A percentile compares a stretch with the other conserved stretches of the same genome.
phyloP scores from a whole-genome alignment of 1,284 basidiomycete genomes.

The Puccinia hordei region DNA sequence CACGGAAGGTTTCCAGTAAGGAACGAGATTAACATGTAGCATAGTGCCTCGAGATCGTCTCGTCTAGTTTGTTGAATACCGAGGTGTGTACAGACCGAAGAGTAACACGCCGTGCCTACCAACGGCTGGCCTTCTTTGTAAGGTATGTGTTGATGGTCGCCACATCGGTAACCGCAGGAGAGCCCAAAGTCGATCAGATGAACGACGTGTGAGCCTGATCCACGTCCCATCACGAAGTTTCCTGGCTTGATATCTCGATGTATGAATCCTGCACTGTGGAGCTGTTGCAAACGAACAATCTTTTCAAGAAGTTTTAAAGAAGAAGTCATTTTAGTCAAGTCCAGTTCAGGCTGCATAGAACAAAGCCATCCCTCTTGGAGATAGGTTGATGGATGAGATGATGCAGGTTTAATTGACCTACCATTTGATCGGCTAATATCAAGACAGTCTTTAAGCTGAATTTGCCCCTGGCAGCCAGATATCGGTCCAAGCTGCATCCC shows the following conservation, averaged over 20 bases:
- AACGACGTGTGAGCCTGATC: slow-evolving; percentile 54
- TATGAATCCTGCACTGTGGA: slow-evolving; percentile 60
- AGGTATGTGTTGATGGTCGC: slow-evolving; percentile 43
- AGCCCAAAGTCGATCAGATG: slow-evolving; percentile 60
- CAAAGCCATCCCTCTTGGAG: neutral
- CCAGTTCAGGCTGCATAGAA: neutral
- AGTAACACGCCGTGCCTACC: slow-evolving; percentile 51
- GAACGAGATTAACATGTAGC: slow-evolving; percentile 45
- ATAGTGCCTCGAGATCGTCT: slow-evolving; percentile 38
- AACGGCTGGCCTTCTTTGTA: slow-evolving; percentile 49
- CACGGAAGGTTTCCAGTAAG: slow-evolving; percentile 31
- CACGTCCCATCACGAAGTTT: slow-evolving; percentile 60
- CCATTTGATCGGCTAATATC: slow-evolving; percentile 60
- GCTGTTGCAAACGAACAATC: slow-evolving; percentile 56
- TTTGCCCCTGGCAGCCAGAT: slow-evolving; percentile 60
- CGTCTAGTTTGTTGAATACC: slow-evolving; percentile 44
- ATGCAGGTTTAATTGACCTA: slow-evolving; percentile 48
- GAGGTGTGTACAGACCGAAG: slow-evolving; percentile 52
- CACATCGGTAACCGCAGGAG: slow-evolving; percentile 58
- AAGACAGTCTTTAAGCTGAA: slow-evolving; percentile 61
- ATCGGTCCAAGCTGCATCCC: slow-evolving; percentile 59
- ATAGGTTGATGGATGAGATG: neutral
- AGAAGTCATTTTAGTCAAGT: neutral
- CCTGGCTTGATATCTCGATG: slow-evolving; percentile 61
- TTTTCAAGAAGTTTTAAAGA: neutral